Percentiles rank a stretch among this genome's conserved stretches.
These are phyloP conservation scores for Fusarium sp. DNA, from an alignment of 2,329 filamentous ascomycete species.

Conservation along the genomic window DNA sequence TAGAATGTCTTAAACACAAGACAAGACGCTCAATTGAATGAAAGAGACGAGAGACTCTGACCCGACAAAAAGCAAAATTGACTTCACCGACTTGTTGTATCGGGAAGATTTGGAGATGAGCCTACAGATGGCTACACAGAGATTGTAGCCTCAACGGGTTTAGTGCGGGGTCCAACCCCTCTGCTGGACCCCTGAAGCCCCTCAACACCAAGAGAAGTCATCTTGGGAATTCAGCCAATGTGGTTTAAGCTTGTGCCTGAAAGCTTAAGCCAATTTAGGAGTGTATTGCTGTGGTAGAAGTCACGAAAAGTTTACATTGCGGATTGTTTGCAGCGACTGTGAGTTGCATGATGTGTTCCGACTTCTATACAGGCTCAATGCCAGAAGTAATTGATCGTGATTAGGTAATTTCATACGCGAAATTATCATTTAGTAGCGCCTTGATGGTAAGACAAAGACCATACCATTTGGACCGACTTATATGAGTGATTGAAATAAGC, in stretches of 20 bases:
- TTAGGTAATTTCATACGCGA: conserved; percentile 25
- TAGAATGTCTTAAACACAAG: conserved; percentile 10
- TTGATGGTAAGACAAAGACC: not conserved
- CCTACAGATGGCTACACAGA: conserved; percentile 27
- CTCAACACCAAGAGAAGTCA: conserved; percentile 39
- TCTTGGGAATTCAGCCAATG: conserved; percentile 13
- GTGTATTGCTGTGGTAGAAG: not conserved
- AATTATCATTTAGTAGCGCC: conserved; percentile 8
- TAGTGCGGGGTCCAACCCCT: conserved; percentile 49
- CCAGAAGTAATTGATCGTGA: no score
- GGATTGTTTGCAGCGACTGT: not conserved
- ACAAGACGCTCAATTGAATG: conserved; percentile 18
- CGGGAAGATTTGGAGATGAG: conserved; percentile 50
- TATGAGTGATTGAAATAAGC: no score
- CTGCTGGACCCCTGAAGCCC: conserved; percentile 43
- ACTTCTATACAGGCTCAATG: no score
- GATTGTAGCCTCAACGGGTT: conserved; percentile 38
- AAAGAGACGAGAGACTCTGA: not conserved
- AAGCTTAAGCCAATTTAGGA: not conserved
- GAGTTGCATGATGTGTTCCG: not conserved
- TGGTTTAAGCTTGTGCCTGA: conserved; percentile 12
- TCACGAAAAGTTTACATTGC: not conserved
- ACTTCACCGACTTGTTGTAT: conserved; percentile 51
- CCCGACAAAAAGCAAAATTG: conserved; percentile 16
- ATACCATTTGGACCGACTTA: no score